These are phyloP conservation scores for Lumnitzera racemosa DNA, from an alignment of 345 rosid species.

Conservation along the genomic window DNA sequence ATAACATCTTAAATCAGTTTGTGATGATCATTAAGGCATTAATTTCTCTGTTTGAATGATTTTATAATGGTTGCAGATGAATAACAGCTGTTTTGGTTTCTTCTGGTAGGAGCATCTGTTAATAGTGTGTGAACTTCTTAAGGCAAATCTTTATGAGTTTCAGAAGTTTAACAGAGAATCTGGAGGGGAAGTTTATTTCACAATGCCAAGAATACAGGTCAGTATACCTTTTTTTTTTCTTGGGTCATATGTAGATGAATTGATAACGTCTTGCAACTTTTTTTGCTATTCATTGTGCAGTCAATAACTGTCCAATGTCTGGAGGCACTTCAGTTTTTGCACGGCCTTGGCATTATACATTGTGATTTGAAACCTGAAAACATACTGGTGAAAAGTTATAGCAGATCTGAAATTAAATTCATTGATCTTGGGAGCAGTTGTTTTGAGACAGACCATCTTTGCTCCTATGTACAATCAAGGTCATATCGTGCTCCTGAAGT, in stretches of 20 bases:
- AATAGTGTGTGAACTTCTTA: slow-evolving; percentile 96
- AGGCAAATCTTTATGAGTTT: slow-evolving; percentile 96
- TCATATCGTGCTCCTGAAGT: slow-evolving; percentile 99
- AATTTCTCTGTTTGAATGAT: too few species aligned
- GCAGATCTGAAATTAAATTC: slow-evolving; percentile 96
- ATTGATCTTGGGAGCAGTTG: slow-evolving; percentile 99
- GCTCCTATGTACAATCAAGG: slow-evolving; percentile 97
- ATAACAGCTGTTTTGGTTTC: too few species aligned
- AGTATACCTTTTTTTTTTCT: background rate
- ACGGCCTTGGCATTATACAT: slow-evolving; percentile 94
- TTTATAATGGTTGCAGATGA: too few species aligned
- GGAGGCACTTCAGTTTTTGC: slow-evolving; percentile 92
- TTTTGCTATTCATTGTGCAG: slow-evolving; percentile 33
- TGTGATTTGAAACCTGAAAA: slow-evolving; percentile 98
- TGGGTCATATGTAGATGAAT: slow-evolving; percentile 5
- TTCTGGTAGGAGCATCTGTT: slow-evolving; percentile 78
- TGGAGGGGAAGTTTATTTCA: slow-evolving; percentile 98
- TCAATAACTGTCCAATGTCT: slow-evolving; percentile 92
- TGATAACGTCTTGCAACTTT: slow-evolving; percentile 19
- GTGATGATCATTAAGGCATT: too few species aligned
- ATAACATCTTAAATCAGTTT: too few species aligned
- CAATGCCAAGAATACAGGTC: slow-evolving; percentile 99
- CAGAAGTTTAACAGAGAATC: slow-evolving; percentile 97
- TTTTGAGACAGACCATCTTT: slow-evolving; percentile 95
- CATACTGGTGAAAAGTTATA: slow-evolving; percentile 91